Percentiles rank a stretch among this genome's conserved stretches.
These are phyloP conservation scores for Delitschia confertaspora DNA, from an alignment of 495 filamentous ascomycete genomes.

Conservation along the genomic window DNA sequence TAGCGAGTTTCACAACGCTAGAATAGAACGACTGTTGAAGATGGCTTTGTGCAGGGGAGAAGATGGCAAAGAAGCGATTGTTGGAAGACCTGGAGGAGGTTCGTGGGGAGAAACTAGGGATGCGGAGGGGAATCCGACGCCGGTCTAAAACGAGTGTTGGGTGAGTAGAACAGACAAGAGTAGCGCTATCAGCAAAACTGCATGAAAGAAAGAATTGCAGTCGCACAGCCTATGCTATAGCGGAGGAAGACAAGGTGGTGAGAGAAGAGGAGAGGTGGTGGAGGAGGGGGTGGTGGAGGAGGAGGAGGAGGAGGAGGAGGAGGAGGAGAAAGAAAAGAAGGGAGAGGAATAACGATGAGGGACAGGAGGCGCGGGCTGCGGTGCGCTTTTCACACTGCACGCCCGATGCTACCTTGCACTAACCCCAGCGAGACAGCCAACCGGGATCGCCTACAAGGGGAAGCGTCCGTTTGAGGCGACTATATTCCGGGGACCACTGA, in stretches of 20 bases:
- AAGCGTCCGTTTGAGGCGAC: too few relatives aligned
- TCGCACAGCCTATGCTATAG: too few relatives aligned
- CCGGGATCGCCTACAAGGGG: too few relatives aligned
- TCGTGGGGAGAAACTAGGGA: neutral
- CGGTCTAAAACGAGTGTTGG: neutral
- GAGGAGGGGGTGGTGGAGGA: neutral
- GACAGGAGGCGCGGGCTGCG: neutral
- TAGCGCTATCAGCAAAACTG: neutral
- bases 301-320: too few relatives aligned
- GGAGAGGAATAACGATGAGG: neutral
- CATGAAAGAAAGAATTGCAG: neutral
- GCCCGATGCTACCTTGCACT: neutral
- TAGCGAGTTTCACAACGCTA: conserved; percentile 14
- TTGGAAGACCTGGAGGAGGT: too few relatives aligned
- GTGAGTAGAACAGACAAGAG: neutral
- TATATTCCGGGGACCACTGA: too few relatives aligned
- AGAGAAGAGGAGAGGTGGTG: neutral
- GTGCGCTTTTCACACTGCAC: neutral
- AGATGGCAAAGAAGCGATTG: too few relatives aligned
- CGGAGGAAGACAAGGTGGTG: too few relatives aligned
- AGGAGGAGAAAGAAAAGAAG: neutral
- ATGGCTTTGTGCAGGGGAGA: too few relatives aligned
- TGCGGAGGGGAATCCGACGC: neutral
- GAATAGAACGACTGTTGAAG: too few relatives aligned
- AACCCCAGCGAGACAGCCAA: too few relatives aligned